phyloP scores from a whole-genome alignment of 306 rosid genomes.

The Ormosia emarginata region DNA sequence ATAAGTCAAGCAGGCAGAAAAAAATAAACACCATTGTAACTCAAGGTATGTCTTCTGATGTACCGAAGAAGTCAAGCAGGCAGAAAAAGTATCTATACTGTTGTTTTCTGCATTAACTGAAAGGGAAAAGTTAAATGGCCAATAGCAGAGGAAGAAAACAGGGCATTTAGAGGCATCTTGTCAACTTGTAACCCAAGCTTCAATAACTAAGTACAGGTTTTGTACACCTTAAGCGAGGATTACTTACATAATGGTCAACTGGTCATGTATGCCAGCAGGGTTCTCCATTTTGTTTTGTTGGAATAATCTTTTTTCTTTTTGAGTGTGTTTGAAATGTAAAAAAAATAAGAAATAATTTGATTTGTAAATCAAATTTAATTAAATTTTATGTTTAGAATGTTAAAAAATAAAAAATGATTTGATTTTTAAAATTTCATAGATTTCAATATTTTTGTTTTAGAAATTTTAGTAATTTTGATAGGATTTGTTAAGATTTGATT shows the following conservation, averaged over 20 bases:
- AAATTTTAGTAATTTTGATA: too few species aligned
- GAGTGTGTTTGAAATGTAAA: too few species aligned
- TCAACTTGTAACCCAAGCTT: neutral
- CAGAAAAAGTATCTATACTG: slow-evolving; percentile 23
- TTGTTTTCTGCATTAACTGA: slow-evolving; percentile 31
- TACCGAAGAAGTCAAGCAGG: slow-evolving; percentile 20
- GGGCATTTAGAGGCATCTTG: slow-evolving; percentile 4
- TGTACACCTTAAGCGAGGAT: neutral
- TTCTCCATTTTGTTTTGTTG: neutral
- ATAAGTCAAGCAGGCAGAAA: slow-evolving; percentile 15
- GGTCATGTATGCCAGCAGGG: neutral
- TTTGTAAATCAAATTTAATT: too few species aligned
- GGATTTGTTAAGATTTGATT: too few species aligned
- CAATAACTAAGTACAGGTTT: neutral
- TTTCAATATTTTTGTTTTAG: too few species aligned
- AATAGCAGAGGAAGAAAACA: slow-evolving; percentile 3
- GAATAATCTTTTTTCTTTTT: neutral
- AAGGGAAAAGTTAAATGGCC: neutral
- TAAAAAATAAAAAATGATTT: too few species aligned
- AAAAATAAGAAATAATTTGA: too few species aligned
- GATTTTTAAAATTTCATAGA: too few species aligned
- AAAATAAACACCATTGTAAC: neutral
- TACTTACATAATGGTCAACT: neutral
- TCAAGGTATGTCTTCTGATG: slow-evolving; percentile 16
- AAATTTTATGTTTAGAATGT: too few species aligned